These are phyloP conservation scores for Syzygium jambos DNA, from an alignment of 345 rosid species.

Conservation along the genomic window DNA sequence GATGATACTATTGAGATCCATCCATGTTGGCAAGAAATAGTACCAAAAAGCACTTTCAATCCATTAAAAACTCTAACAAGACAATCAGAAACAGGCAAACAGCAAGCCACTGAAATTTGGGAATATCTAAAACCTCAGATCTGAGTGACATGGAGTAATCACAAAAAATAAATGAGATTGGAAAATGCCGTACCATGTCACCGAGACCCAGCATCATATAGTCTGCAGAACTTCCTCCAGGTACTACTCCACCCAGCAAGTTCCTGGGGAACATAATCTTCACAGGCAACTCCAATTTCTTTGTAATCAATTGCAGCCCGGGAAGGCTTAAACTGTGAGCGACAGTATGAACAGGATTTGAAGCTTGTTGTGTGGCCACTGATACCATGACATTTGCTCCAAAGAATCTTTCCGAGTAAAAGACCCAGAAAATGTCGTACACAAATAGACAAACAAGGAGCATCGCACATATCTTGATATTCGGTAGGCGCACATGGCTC, in stretches of 20 bases:
- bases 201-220: slow-evolving; percentile 99
- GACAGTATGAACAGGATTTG: slow-evolving; percentile 91
- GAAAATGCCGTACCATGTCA: slow-evolving; percentile 67
- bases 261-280: slow-evolving; percentile 87
- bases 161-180: not conserved
- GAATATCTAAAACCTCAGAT: not conserved
- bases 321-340: slow-evolving; percentile 95
- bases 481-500: slow-evolving; percentile 94
- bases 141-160: not conserved
- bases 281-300: slow-evolving; percentile 90
- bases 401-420: slow-evolving; percentile 95
- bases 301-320: slow-evolving; percentile 84
- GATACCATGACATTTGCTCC: slow-evolving; percentile 99
- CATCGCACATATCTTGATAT: slow-evolving; percentile 86
- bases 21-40: not conserved
- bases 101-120: not conserved
- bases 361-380: slow-evolving; percentile 93
- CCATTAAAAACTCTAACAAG: not conserved
- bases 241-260: slow-evolving; percentile 57
- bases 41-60: not conserved
- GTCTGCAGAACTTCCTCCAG: slow-evolving; percentile 56
- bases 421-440: slow-evolving; percentile 98
- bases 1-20: not conserved
- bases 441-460: slow-evolving; percentile 81
- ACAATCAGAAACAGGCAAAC: not conserved